phyloP scores from a whole-genome alignment of 331 rosid species.

The Malus hybrid region DNA sequence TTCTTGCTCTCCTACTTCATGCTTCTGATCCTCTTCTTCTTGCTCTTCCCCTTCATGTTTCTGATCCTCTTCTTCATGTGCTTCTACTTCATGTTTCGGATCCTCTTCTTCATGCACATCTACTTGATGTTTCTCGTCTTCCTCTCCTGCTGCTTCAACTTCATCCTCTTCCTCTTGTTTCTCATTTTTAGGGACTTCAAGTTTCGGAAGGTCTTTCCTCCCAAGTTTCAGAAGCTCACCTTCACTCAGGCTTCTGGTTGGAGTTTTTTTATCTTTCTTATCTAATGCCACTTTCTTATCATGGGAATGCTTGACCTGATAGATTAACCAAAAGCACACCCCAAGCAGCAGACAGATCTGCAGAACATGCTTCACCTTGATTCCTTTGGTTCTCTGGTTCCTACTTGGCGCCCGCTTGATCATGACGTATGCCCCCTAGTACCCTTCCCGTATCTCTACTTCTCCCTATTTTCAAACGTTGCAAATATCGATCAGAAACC shows the following conservation, averaged over 20 bases:
- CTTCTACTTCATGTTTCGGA: conserved; percentile 37
- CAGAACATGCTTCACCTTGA: conserved; percentile 56
- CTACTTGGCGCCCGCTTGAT: conserved; percentile 49
- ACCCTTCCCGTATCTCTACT: conserved; percentile 14
- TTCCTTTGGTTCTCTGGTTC: conserved; percentile 55
- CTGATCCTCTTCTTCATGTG: conserved; percentile 19
- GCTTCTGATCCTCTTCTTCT: conserved; percentile 42
- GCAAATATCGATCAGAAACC: conserved; percentile 13
- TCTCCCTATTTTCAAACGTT: conserved; percentile 14
- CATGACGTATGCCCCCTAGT: conserved; percentile 40
- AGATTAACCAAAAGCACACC: conserved; percentile 76
- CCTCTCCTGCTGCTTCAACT: conserved; percentile 46
- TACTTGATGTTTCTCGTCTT: conserved; percentile 43
- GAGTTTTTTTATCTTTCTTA: conserved; percentile 33
- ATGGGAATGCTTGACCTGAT: conserved; percentile 81
- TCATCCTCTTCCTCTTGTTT: conserved; percentile 72
- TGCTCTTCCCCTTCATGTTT: conserved; percentile 35
- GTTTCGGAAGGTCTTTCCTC: conserved; percentile 57
- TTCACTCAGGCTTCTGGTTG: conserved; percentile 13
- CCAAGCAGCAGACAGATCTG: conserved; percentile 66
- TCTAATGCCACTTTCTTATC: conserved; percentile 62
- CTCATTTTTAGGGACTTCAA: conserved; percentile 22
- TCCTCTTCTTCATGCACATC: conserved; percentile 48
- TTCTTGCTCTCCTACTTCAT: conserved; percentile 19
- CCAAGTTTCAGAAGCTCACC: conserved; percentile 45